Evolutionary conservation across 352 stramenopile genomes (phyloP), one percentile per base, ranked within the genome.

Genomic region (Globisporangium apiculatum): DNA sequence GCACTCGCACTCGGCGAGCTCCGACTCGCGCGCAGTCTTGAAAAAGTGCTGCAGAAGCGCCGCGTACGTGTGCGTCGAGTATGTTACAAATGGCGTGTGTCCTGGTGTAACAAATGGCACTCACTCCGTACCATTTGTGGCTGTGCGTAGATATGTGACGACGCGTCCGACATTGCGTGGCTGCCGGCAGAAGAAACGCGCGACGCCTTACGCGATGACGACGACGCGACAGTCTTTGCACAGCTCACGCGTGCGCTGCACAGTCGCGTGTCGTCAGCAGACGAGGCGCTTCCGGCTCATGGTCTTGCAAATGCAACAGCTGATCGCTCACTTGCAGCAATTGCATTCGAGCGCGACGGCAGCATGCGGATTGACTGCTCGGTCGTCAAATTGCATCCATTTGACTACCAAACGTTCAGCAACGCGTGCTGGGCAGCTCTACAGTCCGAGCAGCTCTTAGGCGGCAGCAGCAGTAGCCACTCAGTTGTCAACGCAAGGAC

Each of bases 31-130:
- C 61, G 62, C 15, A 71, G 62, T 15, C 49, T 68, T 17, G 61
- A 66, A 45, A 64, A 61, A 49, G 57, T 62, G 51, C 53, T 71
- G 5, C 42, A 57, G 31, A 69, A 66, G 59, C 43, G 59, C 1
- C 56, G 56, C 46, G 56, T 60, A 14, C 12, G 55, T 12, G 18
- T 24, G 18, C 18, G 18, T 24, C 18, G 18, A 17, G 43, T 43
- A 8, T 6, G n/a, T 31, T 31, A 31, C 7, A 49, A 35, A 7
- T 11, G 18, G 18, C 18, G 1, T 24, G 18, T 24, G 18, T 24
- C 18, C 18, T 0, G 18, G 18, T 24, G 18, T 24, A 24, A 24
- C 18, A 24, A 24, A 24, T 24, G 18, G 18, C 18, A 24, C 18
- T 24, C 18, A 24, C 18, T 24, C 18, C 18, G 18, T 24, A 24